Evolutionary conservation across 2,329 filamentous ascomycete species (phyloP).

Genomic region (Diaporthe australafricana): DNA sequence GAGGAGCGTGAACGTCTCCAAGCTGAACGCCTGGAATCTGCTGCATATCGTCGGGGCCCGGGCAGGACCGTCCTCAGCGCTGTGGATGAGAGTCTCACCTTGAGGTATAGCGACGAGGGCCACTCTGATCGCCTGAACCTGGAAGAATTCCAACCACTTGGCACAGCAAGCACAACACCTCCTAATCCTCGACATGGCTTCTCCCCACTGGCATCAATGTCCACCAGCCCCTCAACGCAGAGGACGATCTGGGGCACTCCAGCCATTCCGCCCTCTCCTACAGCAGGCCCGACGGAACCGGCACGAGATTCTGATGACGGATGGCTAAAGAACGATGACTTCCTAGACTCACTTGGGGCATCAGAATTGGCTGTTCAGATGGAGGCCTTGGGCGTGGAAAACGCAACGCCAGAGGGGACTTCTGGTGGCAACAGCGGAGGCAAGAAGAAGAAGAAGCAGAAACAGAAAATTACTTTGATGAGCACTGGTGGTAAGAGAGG

Average conservation of each 20-base stretch:
- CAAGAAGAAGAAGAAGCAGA: constrained; percentile 73
- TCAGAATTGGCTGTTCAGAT: constrained; percentile 72
- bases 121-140: constrained; percentile 54
- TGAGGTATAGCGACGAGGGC: constrained; percentile 46
- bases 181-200: constrained; percentile 72
- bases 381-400: constrained; percentile 61
- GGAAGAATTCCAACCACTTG: constrained; percentile 75
- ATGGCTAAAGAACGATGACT: constrained; percentile 85
- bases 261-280: constrained; percentile 70
- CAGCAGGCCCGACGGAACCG: constrained; percentile 56
- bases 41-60: constrained; percentile 69
- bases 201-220: constrained; percentile 78
- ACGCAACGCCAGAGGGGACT: constrained; percentile 37
- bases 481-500: constrained; percentile 71
- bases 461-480: constrained; percentile 79
- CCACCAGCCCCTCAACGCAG: constrained; percentile 80
- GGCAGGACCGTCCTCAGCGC: constrained; percentile 49
- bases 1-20: constrained; percentile 88
- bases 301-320: constrained; percentile 71
- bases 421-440: constrained; percentile 44
- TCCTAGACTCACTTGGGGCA: constrained; percentile 74
- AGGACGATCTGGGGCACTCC: constrained; percentile 95
- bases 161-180: constrained; percentile 62
- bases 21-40: constrained; percentile 83
- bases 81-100: constrained; percentile 54